Evolutionary conservation across 345 rosid species (phyloP).

Genomic region (Hypericum androsaemum): DNA sequence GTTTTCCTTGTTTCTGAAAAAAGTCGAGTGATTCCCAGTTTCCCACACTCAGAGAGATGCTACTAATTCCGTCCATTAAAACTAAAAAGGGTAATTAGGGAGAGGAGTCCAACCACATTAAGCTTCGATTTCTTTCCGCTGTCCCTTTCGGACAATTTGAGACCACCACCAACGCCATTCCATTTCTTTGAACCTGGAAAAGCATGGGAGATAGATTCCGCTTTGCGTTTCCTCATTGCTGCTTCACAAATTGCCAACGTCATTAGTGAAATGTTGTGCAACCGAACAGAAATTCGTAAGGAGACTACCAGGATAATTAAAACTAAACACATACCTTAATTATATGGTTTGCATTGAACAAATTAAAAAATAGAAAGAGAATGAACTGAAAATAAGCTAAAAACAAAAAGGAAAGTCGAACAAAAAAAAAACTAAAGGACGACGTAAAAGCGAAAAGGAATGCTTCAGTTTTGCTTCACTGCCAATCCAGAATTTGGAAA

Average conservation of each 20-base stretch:
- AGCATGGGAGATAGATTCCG: conserved; percentile 42
- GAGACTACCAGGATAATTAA: too few species aligned
- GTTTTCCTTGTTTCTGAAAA: conserved; percentile 14
- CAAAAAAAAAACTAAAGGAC: not conserved
- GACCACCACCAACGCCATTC: conserved; percentile 27
- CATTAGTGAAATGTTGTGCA: conserved; percentile 9
- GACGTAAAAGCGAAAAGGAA: conserved; percentile 20
- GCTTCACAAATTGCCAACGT: conserved; percentile 24
- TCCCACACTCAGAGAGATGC: conserved; percentile 9
- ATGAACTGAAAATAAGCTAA: too few species aligned
- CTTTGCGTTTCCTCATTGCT: conserved; percentile 79
- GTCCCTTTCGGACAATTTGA: conserved; percentile 31
- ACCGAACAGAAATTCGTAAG: too few species aligned
- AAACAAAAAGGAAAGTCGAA: not conserved
- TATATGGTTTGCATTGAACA: too few species aligned
- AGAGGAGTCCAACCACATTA: conserved; percentile 38
- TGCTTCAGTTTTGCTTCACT: conserved; percentile 37
- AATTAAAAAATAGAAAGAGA: too few species aligned
- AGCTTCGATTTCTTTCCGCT: conserved; percentile 32
- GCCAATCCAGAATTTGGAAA: conserved; percentile 25
- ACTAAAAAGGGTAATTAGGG: conserved; percentile 10
- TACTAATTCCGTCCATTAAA: conserved; percentile 1
- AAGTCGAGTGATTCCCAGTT: conserved; percentile 5
- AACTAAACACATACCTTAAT: too few species aligned
- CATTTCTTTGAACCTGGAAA: conserved; percentile 47